phyloP scores from a whole-genome alignment of 202 grass and related monocot genomes.

The Carex arenaria region DNA sequence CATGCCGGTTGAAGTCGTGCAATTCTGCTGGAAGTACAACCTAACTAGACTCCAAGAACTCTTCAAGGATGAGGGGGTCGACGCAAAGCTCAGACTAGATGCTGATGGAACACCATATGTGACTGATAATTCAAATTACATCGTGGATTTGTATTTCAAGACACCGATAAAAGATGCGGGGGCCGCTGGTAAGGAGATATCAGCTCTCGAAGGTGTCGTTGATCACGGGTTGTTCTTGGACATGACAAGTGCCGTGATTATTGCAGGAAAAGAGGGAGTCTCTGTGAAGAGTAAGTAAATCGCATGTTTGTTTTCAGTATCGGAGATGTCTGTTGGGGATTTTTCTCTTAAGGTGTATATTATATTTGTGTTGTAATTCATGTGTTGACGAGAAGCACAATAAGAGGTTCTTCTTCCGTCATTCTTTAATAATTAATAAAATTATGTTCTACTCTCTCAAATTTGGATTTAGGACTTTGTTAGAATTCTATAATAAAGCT shows the following conservation, averaged over 20 bases:
- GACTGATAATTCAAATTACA: conserved; percentile 96
- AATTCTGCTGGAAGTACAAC: conserved; percentile 98
- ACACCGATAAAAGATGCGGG: conserved; percentile 84
- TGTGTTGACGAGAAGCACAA: conserved; percentile 16
- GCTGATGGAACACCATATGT: conserved; percentile 70
- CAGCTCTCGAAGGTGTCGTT: conserved; percentile 79
- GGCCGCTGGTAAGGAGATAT: conserved; percentile 71
- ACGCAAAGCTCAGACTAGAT: conserved; percentile 72
- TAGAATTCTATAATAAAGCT: neutral
- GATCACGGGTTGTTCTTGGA: conserved; percentile 91
- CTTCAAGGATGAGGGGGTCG: conserved; percentile 75
- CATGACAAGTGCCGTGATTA: conserved; percentile 87
- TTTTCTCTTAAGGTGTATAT: conserved; percentile 31
- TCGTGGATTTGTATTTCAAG: conserved; percentile 90
- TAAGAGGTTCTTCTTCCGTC: conserved; percentile 27
- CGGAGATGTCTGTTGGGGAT: neutral
- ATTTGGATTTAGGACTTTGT: neutral
- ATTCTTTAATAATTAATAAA: conserved; percentile 16
- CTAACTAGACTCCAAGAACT: conserved; percentile 67
- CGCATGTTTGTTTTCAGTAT: conserved; percentile 7
- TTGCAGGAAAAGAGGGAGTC: conserved; percentile 81
- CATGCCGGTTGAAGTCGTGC: conserved; percentile 96
- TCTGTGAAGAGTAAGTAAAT: conserved; percentile 75
- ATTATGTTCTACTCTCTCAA: neutral
- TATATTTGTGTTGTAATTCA: conserved; percentile 36